phyloP scores from a whole-genome alignment of 2,329 filamentous ascomycete genomes.

The Fusarium nanum region DNA sequence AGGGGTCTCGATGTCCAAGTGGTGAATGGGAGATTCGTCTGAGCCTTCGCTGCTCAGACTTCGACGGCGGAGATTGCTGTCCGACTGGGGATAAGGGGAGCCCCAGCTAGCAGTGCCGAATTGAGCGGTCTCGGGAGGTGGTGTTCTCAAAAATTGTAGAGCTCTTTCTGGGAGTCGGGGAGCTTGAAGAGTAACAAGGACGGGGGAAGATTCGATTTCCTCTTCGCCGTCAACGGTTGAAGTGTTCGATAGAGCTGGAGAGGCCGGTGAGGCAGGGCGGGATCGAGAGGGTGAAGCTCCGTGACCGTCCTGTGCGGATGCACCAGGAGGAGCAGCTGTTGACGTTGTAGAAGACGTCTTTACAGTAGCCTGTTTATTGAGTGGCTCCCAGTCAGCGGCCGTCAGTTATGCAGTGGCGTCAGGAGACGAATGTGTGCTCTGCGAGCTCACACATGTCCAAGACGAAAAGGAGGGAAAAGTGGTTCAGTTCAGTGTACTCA shows the following conservation, averaged over 20 bases:
- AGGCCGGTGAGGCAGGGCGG: constrained; percentile 56
- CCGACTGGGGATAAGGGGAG: constrained; percentile 83
- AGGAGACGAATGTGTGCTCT: constrained; percentile 40
- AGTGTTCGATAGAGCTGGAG: constrained; percentile 70
- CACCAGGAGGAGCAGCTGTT: constrained; percentile 66
- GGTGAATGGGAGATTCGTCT: constrained; percentile 70
- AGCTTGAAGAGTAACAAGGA: constrained; percentile 68
- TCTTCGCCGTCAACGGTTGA: constrained; percentile 70
- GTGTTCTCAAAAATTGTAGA: constrained; percentile 66
- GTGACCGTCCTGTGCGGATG: constrained; percentile 68
- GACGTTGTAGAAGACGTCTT: constrained; percentile 68
- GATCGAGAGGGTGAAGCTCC: constrained; percentile 53
- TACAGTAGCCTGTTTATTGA: constrained; percentile 52
- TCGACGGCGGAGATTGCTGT: constrained; percentile 61
- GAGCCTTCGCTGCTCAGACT: constrained; percentile 70
- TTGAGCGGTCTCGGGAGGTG: constrained; percentile 57
- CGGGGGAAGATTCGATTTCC: constrained; percentile 66
- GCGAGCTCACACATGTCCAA: constrained; percentile 33
- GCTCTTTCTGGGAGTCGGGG: constrained; percentile 69
- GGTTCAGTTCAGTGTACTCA: constrained; percentile 48
- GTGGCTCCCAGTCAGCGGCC: constrained; percentile 42
- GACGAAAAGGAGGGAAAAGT: constrained; percentile 18
- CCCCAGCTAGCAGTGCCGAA: constrained; percentile 87
- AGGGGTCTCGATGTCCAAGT: constrained; percentile 70
- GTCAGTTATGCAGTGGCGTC: constrained; percentile 42